Conservation (phyloP, 2,329 filamentous ascomycete species). For the Rutstroemia sp. region DNA sequence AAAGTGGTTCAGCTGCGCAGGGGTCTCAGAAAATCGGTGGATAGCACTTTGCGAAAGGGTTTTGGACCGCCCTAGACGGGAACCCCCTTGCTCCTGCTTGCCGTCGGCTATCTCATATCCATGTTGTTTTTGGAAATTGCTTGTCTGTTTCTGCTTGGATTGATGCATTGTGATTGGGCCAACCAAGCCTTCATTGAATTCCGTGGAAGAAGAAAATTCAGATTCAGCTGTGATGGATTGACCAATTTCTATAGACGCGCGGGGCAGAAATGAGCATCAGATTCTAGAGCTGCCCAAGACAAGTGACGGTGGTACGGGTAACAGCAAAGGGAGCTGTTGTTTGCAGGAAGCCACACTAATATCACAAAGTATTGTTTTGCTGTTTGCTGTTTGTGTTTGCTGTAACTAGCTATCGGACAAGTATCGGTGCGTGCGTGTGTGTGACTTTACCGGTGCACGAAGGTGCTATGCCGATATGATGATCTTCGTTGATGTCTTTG, state of each 20-base stretch:
- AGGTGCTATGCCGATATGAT: too few relatives aligned
- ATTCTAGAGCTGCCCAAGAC: background rate
- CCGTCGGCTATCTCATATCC: background rate
- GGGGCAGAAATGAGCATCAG: background rate
- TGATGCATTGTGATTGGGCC: background rate
- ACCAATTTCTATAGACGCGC: background rate
- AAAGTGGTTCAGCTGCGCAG: background rate
- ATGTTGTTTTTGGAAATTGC: background rate
- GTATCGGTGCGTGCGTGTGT: too few relatives aligned
- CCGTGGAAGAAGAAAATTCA: background rate
- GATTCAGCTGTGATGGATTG: background rate
- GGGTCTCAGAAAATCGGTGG: background rate
- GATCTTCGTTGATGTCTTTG: too few relatives aligned
- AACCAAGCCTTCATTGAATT: background rate
- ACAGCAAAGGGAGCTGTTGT: background rate
- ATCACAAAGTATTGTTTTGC: too few relatives aligned
- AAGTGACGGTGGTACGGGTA: background rate
- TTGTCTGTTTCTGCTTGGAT: background rate
- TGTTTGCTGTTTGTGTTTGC: too few relatives aligned
- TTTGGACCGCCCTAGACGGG: background rate
- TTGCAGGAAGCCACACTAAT: too few relatives aligned
- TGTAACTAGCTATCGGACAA: too few relatives aligned
- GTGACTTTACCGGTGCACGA: too few relatives aligned
- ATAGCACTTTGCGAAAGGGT: background rate
- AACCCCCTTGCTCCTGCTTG: background rate